Conservation (phyloP, 129 eudicot species). For the Kitagawia praeruptora region DNA sequence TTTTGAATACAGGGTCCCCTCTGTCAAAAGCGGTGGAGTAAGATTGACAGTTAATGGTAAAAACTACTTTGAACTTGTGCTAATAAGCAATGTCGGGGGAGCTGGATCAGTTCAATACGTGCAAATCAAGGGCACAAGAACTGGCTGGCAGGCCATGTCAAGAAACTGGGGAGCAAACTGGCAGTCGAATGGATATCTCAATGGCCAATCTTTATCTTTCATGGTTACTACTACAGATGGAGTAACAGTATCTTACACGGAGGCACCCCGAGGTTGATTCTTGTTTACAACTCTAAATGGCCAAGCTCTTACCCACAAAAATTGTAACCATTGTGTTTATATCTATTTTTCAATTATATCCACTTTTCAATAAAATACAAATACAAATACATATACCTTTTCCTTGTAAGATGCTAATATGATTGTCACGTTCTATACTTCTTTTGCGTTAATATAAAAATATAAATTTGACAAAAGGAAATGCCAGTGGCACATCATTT, state of each 20-base stretch:
- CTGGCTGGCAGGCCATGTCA: constrained; percentile 64
- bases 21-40: constrained; percentile 60
- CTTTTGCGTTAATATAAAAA: background rate
- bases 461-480: background rate
- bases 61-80: constrained; percentile 65
- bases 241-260: constrained; percentile 19
- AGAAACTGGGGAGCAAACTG: constrained; percentile 86
- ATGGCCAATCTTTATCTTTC: constrained; percentile 68
- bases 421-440: background rate
- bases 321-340: background rate
- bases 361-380: background rate
- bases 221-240: constrained; percentile 65
- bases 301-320: background rate
- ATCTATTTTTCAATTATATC: background rate
- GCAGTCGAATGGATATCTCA: constrained; percentile 59
- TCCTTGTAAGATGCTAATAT: background rate
- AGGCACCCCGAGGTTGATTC: background rate
- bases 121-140: constrained; percentile 50
- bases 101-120: constrained; percentile 64
- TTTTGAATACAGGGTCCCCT: constrained; percentile 51
- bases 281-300: background rate
- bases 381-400: background rate
- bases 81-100: constrained; percentile 54
- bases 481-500: background rate
- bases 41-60: constrained; percentile 64